Conservation (phyloP, 495 filamentous ascomycete genomes). For the Pseudotulostoma volvatum region DNA sequence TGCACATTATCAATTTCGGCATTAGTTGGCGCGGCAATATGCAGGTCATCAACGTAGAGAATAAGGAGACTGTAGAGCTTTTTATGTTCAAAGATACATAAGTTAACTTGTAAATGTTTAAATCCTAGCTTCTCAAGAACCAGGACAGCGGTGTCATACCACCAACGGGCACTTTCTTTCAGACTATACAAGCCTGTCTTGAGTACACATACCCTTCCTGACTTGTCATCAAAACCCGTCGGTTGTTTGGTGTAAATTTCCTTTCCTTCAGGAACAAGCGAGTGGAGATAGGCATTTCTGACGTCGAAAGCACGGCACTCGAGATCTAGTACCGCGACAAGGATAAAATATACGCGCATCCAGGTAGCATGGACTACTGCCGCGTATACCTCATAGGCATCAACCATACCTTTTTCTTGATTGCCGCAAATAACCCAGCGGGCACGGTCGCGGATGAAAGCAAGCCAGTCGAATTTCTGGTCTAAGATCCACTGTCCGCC, state of each 20-base stretch:
- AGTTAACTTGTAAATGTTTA: neutral
- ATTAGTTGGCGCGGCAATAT: neutral
- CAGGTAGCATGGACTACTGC: neutral
- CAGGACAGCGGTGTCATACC: neutral
- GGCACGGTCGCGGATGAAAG: neutral
- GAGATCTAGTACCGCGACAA: neutral
- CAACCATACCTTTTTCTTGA: neutral
- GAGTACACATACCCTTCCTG: neutral
- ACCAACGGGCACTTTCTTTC: neutral
- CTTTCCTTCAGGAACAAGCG: neutral
- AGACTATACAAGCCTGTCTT: neutral
- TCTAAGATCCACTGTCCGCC: neutral
- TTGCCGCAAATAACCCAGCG: conserved; percentile 3
- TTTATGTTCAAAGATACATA: neutral
- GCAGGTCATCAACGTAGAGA: conserved; percentile 1
- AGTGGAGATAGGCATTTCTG: neutral
- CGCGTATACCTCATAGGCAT: neutral
- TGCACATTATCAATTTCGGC: neutral
- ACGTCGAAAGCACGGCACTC: neutral
- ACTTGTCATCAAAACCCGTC: neutral
- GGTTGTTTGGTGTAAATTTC: neutral
- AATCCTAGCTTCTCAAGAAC: neutral
- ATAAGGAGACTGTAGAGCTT: neutral
- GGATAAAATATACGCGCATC: neutral
- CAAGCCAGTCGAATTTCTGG: too few relatives aligned